These are phyloP conservation scores for Cyclaneusma minus DNA, from an alignment of 2,329 filamentous ascomycete species.

Conservation along the genomic window DNA sequence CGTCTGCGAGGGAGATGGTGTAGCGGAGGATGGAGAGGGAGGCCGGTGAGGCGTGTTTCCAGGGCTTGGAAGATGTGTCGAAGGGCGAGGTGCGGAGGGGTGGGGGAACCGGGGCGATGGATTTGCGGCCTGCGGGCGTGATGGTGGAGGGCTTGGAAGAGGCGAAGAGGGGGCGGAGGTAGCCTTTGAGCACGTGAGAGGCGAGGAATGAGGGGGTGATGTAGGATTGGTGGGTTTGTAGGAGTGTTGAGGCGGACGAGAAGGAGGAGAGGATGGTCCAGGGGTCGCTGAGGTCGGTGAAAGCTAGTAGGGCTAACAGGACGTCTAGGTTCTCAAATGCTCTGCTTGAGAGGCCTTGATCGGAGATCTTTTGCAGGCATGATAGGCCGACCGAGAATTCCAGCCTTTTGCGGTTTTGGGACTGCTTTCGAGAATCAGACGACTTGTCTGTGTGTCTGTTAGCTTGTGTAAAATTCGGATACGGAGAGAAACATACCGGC, in stretches of 20 bases:
- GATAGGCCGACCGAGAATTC: slow-evolving; percentile 2
- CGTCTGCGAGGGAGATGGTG: slow-evolving; percentile 16
- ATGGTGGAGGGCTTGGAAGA: slow-evolving; percentile 35
- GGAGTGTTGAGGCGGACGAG: slow-evolving; percentile 16
- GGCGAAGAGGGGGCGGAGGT: slow-evolving; percentile 53
- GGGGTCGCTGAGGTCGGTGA: slow-evolving; percentile 17
- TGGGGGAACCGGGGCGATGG: slow-evolving; percentile 25
- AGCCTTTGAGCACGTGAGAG: slow-evolving; percentile 41
- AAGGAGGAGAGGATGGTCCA: slow-evolving; percentile 23
- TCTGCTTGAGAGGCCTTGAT: not conserved
- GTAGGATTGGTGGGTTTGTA: slow-evolving; percentile 16
- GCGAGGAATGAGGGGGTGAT: slow-evolving; percentile 28
- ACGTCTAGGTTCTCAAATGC: slow-evolving; percentile 2
- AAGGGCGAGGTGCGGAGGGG: slow-evolving; percentile 22
- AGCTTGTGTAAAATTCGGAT: not conserved
- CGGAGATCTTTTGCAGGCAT: slow-evolving; percentile 3
- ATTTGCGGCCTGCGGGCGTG: slow-evolving; percentile 40
- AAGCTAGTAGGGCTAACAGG: slow-evolving; percentile 20
- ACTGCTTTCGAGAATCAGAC: slow-evolving; percentile 6
- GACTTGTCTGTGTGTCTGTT: slow-evolving; percentile 2
- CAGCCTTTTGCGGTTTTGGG: slow-evolving; percentile 6
- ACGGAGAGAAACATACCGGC: slow-evolving; percentile 7
- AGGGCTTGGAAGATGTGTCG: slow-evolving; percentile 33
- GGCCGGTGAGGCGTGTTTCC: no score
- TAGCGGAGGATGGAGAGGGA: no score